Conservation (phyloP, 306 rosid genomes). For the Gillenia trifoliata region DNA sequence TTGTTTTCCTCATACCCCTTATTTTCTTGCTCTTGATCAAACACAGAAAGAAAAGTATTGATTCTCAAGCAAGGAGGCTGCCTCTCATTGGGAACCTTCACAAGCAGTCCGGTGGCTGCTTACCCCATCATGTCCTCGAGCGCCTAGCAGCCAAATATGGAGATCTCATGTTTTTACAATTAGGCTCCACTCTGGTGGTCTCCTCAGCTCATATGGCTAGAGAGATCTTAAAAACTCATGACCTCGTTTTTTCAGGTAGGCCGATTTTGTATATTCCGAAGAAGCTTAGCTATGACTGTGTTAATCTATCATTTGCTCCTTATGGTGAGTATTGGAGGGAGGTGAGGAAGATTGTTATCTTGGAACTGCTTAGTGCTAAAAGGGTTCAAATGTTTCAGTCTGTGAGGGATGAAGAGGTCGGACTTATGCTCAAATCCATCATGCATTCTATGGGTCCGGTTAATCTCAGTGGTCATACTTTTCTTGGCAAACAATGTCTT, state of each 20-base stretch:
- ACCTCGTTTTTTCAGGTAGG: slow-evolving; percentile 33
- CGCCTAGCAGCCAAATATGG: slow-evolving; percentile 32
- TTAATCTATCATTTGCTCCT: slow-evolving; percentile 24
- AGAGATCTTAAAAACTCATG: slow-evolving; percentile 46
- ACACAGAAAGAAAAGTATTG: background rate
- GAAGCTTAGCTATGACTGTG: slow-evolving; percentile 20
- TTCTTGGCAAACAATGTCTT: slow-evolving; percentile 13
- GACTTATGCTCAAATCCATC: slow-evolving; percentile 7
- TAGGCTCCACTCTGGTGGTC: slow-evolving; percentile 43
- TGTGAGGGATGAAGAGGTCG: slow-evolving; percentile 26
- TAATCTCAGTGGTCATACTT: slow-evolving; percentile 19
- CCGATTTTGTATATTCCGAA: slow-evolving; percentile 29
- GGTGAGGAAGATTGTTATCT: slow-evolving; percentile 13
- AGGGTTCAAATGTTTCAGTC: slow-evolving; percentile 9
- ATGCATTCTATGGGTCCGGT: background rate
- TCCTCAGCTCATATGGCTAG: slow-evolving; percentile 40
- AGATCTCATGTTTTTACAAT: slow-evolving; percentile 44
- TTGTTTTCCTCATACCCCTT: slow-evolving; percentile 7
- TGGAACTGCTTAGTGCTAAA: slow-evolving; percentile 23
- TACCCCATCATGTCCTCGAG: slow-evolving; percentile 30
- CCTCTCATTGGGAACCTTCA: slow-evolving; percentile 59
- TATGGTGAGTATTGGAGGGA: slow-evolving; percentile 38
- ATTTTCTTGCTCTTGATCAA: background rate
- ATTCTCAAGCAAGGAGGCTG: slow-evolving; percentile 8
- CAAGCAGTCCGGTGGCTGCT: slow-evolving; percentile 20